Base-by-base conservation (phyloP, 176 grass and related monocot genomes). In the bread wheat (Triticum aestivum) region DNA sequence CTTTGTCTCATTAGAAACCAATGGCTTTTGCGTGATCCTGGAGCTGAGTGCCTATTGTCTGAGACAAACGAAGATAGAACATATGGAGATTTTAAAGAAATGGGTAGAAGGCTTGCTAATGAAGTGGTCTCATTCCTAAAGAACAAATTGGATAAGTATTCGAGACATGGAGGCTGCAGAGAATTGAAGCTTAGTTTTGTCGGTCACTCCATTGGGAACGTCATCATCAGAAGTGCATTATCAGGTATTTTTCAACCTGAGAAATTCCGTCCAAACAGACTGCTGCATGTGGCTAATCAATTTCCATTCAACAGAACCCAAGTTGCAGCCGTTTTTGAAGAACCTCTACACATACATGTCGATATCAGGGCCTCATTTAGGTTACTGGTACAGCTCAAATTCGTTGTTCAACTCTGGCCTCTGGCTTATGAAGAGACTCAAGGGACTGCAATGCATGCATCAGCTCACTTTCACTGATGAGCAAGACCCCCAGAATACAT, bases 381-480 rank as follows among this genome's bases (percentile, higher is more conserved):
- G 93, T 65, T 98, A 95, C 47, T 95, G 89, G 86, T 98, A 98
- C 79, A 98, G 90, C 79, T 91, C 93, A 67, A 98, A 98, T 69
- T 94, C 93, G 6, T 49, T 98, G 84, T 98, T 98, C 84, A 95
- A 95, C 72, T 98, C 96, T 84, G 96, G 96, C 23, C 87, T 98
- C 64, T 98, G 96, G 96, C 81, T 95, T 29, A 87, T 98, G 65
- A 98, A 94, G 68, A 90, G 91, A 86, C 85, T 98, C 78, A 95
- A 95, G 51, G 93, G 92, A 64, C 78, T 91, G 41, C 93, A 90
- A 69, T 94, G 93, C 84, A 94, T 98, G 78, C 93, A 95, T 89
- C 96, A 95, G 86, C 96, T 98, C 84, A 98, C 96, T 39, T 92
- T 93, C 84, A 98, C 83, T 30, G 96, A 98, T 68, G 93, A 95